A percentile compares a stretch with the other conserved stretches of the same genome.
Evolutionary conservation across 2,329 filamentous ascomycete genomes (phyloP).

Genomic region (Exutisphaerella laricina): DNA sequence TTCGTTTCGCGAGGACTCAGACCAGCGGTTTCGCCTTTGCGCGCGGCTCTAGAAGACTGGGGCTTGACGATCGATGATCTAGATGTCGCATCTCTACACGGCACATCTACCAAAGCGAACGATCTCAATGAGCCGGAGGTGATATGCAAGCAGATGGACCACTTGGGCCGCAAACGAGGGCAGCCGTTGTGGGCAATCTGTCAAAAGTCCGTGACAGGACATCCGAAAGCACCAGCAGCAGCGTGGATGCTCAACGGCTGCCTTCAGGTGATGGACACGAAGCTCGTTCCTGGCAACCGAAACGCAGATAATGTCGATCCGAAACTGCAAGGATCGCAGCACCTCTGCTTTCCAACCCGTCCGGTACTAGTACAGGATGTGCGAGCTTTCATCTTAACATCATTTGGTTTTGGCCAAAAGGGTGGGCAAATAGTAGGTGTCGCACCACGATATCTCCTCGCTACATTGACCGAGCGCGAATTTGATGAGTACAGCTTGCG

Average conservation of each 20-base stretch:
- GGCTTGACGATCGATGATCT: conserved; percentile 96
- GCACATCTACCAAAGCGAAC: conserved; percentile 96
- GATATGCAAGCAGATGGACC: conserved; percentile 90
- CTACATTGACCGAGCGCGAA: conserved; percentile 53
- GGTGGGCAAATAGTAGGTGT: conserved; percentile 92
- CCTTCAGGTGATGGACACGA: conserved; percentile 88
- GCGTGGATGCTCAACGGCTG: conserved; percentile 99
- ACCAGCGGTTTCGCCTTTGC: conserved; percentile 95
- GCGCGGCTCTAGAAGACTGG: conserved; percentile 95
- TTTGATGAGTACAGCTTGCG: conserved; percentile 1
- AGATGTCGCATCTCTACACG: conserved; percentile 94
- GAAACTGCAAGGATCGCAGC: too few species aligned
- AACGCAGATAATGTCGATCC: conserved; percentile 83
- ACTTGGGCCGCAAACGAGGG: conserved; percentile 92
- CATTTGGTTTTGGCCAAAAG: conserved; percentile 98
- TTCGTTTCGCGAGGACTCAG: conserved; percentile 75
- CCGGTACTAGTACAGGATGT: conserved; percentile 92
- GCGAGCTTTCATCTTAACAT: conserved; percentile 96
- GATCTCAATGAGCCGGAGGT: conserved; percentile 99
- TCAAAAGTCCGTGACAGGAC: conserved; percentile 98
- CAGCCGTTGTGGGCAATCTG: conserved; percentile 96
- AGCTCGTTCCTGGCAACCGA: conserved; percentile 91
- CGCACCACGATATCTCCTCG: conserved; percentile 89
- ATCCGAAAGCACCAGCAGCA: conserved; percentile 97
- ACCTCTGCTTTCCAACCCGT: conserved; percentile 90